These are phyloP conservation scores for Syncephalastrum monosporum DNA, from an alignment of 371 early-diverging fungal species.

Conservation along the genomic window DNA sequence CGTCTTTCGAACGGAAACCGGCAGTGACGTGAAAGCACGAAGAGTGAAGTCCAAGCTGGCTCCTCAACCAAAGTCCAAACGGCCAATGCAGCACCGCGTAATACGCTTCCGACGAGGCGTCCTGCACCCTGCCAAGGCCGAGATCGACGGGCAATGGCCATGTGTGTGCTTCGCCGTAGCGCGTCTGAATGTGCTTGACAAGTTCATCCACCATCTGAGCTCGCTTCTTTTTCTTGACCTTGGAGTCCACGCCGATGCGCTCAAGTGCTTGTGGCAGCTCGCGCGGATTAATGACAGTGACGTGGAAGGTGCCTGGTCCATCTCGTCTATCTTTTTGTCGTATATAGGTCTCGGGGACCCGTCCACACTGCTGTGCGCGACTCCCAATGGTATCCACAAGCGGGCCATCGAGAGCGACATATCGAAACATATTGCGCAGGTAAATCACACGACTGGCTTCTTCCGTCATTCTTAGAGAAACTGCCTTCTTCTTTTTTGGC, in stretches of 20 bases:
- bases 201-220: background rate
- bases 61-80: conserved; percentile 16
- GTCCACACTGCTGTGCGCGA: too few species aligned
- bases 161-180: conserved; percentile 6
- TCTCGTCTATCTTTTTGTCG: conserved; percentile 5
- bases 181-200: conserved; percentile 4
- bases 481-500: too few species aligned
- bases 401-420: too few species aligned
- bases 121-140: conserved; percentile 11
- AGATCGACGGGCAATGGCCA: conserved; percentile 18
- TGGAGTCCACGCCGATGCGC: background rate
- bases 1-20: conserved; percentile 20
- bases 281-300: conserved; percentile 13
- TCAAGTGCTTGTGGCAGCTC: conserved; percentile 8
- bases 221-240: background rate
- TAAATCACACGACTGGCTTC: too few species aligned
- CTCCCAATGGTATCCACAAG: too few species aligned
- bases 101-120: conserved; percentile 7
- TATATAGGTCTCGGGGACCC: too few species aligned
- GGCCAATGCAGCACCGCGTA: conserved; percentile 23
- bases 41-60: conserved; percentile 9
- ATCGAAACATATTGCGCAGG: too few species aligned
- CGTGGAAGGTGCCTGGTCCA: conserved; percentile 7
- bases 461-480: too few species aligned
- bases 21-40: conserved; percentile 20